Percentiles rank a stretch among this genome's conserved stretches.
Conservation (phyloP, 2,329 filamentous ascomycete species). For the Xylariales sp. region DNA sequence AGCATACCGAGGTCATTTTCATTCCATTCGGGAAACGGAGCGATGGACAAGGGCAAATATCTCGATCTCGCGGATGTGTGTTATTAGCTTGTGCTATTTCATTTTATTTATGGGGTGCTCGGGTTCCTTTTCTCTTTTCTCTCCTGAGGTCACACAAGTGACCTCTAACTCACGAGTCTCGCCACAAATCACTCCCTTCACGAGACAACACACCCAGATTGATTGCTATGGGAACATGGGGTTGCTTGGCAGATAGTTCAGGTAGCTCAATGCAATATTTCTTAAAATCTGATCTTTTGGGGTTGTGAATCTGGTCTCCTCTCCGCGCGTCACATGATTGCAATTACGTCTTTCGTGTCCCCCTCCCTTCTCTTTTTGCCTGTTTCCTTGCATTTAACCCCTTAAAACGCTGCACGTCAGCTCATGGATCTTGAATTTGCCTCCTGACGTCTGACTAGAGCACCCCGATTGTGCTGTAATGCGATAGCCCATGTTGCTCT, state of each 20-base stretch:
- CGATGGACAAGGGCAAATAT: not conserved
- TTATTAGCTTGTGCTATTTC: constrained; percentile 4
- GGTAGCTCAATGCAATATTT: constrained; percentile 6
- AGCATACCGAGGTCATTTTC: not conserved
- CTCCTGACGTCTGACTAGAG: too few species aligned
- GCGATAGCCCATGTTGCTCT: too few species aligned
- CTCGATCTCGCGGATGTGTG: not conserved
- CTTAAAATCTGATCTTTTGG: too few species aligned
- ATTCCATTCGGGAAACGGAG: not conserved
- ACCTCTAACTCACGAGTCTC: not conserved
- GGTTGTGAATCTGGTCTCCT: too few species aligned
- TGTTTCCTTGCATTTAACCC: too few species aligned
- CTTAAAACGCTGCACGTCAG: too few species aligned
- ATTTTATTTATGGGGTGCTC: not conserved
- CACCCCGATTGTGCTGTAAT: too few species aligned
- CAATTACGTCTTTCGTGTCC: too few species aligned
- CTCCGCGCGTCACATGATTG: too few species aligned
- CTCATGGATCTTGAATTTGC: too few species aligned
- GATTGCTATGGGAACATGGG: not conserved
- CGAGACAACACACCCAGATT: constrained; percentile 8
- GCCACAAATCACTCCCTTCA: not conserved
- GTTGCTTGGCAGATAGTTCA: constrained; percentile 5
- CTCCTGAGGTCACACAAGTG: not conserved
- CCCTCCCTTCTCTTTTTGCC: too few species aligned
- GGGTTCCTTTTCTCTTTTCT: not conserved